A percentile compares a stretch with the other conserved stretches of the same genome.
These are phyloP conservation scores for Symbiodinium natans DNA, from an alignment of 73 alveolate genomes.

Conservation along the genomic window DNA sequence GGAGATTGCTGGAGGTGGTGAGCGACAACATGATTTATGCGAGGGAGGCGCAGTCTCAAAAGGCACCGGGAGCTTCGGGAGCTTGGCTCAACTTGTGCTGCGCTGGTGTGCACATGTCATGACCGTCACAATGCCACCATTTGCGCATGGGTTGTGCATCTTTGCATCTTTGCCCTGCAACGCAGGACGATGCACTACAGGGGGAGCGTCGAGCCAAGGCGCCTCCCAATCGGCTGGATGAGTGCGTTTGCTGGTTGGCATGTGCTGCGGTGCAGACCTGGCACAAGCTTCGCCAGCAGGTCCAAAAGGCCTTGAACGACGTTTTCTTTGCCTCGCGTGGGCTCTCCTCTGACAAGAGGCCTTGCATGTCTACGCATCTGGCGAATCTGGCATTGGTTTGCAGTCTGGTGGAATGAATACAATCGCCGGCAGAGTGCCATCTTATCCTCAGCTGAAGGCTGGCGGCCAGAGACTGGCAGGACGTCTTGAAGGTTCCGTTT, in stretches of 20 bases:
- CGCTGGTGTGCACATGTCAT: too few species aligned
- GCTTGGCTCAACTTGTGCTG: not conserved
- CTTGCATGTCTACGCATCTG: not conserved
- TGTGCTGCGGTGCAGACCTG: not conserved
- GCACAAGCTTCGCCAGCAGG: not conserved
- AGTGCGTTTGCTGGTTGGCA: not conserved
- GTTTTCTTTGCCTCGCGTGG: conserved; percentile 82
- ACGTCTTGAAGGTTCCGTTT: conserved; percentile 68
- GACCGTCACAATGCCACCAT: too few species aligned
- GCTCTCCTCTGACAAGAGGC: conserved; percentile 45
- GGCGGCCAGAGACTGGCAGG: conserved; percentile 56
- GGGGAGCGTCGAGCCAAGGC: conserved; percentile 90
- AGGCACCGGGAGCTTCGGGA: not conserved
- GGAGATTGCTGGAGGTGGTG: too few species aligned
- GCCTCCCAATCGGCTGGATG: not conserved
- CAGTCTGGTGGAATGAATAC: not conserved
- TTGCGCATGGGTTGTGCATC: too few species aligned
- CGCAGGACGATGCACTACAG: conserved; percentile 62
- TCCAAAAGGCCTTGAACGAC: conserved; percentile 51
- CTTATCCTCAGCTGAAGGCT: conserved; percentile 26
- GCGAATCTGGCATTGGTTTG: not conserved
- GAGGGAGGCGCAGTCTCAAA: conserved; percentile 68
- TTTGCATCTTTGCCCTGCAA: too few species aligned
- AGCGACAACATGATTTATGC: conserved; percentile 93
- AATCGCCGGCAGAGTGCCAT: too few species aligned